Base-by-base conservation (phyloP, 305 asterid genomes). In the Fraxinus velutina region DNA sequence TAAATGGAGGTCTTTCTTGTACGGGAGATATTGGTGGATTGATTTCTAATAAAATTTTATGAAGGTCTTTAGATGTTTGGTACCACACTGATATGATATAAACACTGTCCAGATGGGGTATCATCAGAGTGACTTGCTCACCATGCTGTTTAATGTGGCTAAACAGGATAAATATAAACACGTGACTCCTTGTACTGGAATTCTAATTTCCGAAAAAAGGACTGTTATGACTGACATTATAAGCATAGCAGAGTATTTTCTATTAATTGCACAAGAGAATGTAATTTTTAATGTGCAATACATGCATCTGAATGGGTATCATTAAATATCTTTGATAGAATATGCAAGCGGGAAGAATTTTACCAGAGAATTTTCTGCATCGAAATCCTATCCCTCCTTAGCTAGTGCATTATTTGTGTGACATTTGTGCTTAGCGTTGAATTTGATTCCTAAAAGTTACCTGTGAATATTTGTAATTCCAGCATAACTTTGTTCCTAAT, bases 401-500 rank as follows among this genome's bases (percentile, higher is more conserved):
- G 33, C 73, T 64, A 64, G 71, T 60, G 71, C 32, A 22, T 62
- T 36, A 36, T 36, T 36, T 36, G 73, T 24, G 6, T 64, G 34
- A 24, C n/a, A 7, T 64, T 64, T 10, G 73, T 24, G 33, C 72
- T 22, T 2, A 62, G 15, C 6, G 6, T 64, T 64, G 72, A 64
- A 8, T 2, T 62, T 66, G 36, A 66, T 4, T 62, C 7, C 36
- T 10, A 27, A 66, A 39, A 21, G 72, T 62, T 21, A 22, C 33
- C 33, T 62, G 33, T 22, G 72, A 22, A 22, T 62, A 7, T 10
- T 57, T 19, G 24, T 57, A 62, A 2, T 62, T 7, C 6, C n/a
- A 22, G 13, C 33, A 22, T 37, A 82, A 32, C 8, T 42, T 79
- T 39, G 83, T 72, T 81, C 21, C 78, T 37, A 75, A 27, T 52